These are phyloP conservation scores for Vanderwaltozyma yarrowii DNA, from an alignment of 805 yeast genomes.

Conservation along the genomic window DNA sequence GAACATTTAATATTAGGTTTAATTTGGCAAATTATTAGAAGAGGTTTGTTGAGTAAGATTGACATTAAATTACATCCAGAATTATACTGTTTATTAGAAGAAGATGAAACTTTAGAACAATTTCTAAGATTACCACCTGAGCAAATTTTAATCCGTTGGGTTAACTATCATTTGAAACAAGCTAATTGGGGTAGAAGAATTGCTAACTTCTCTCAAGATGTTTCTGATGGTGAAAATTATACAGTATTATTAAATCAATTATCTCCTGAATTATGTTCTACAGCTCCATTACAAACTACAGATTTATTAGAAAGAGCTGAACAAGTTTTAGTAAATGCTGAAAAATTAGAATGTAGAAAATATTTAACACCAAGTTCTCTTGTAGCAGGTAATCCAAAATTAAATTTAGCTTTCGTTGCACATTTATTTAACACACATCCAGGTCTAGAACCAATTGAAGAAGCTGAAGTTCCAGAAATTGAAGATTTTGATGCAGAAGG, in stretches of 20 bases:
- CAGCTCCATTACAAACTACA: conserved; percentile 65
- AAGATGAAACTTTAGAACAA: conserved; percentile 95
- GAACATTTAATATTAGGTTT: conserved; percentile 86
- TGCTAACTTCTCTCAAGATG: conserved; percentile 75
- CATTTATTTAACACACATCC: conserved; percentile 94
- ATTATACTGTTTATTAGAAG: conserved; percentile 85
- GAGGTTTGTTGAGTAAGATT: conserved; percentile 88
- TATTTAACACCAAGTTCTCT: conserved; percentile 88
- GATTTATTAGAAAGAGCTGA: conserved; percentile 80
- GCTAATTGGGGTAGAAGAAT: conserved; percentile 87
- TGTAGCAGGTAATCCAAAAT: conserved; percentile 92
- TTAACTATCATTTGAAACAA: conserved; percentile 88
- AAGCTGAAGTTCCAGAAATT: conserved; percentile 77
- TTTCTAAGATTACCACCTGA: conserved; percentile 95
- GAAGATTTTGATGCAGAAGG: conserved; percentile 99
- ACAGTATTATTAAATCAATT: conserved; percentile 83
- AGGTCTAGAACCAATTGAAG: conserved; percentile 92
- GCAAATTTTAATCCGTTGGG: conserved; percentile 93
- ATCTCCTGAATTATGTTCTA: conserved; percentile 73
- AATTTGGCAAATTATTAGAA: conserved; percentile 95
- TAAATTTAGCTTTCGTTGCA: conserved; percentile 95
- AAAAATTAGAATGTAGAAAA: conserved; percentile 83
- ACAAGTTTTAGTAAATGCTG: conserved; percentile 77
- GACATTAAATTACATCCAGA: conserved; percentile 96
- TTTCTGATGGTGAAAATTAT: conserved; percentile 91